Evolutionary conservation across 352 stramenopile genomes (phyloP).

Genomic region (Pythium phragmiticola): DNA sequence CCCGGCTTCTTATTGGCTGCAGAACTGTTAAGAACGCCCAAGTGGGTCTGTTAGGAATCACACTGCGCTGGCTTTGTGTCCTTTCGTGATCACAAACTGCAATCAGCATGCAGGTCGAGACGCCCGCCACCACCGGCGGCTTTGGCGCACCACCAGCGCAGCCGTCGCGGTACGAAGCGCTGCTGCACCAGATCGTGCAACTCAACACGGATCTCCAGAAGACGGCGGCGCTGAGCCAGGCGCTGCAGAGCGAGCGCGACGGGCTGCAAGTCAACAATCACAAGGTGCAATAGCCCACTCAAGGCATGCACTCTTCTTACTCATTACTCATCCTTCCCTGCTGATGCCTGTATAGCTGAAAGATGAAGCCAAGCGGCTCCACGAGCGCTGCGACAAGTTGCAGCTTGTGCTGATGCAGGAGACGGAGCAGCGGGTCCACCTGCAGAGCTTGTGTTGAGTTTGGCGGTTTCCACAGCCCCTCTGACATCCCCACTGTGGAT

Average conservation of each 20-base stretch:
- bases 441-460: not conserved
- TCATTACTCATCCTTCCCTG: no score
- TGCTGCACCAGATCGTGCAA: conserved; percentile 83
- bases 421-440: conserved; percentile 70
- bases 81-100: conserved; percentile 6
- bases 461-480: not conserved
- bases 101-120: conserved; percentile 22
- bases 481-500: not conserved
- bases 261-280: conserved; percentile 55
- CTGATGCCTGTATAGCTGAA: conserved; percentile 40
- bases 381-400: conserved; percentile 82
- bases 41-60: not conserved
- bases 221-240: conserved; percentile 75
- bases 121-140: not conserved
- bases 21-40: not conserved
- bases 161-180: conserved; percentile 59
- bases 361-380: conserved; percentile 57
- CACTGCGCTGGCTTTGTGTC: not conserved
- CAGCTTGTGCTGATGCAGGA: conserved; percentile 78
- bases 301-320: no score
- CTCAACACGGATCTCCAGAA: conserved; percentile 84
- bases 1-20: not conserved
- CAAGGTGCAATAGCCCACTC: conserved; percentile 33
- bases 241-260: conserved; percentile 76
- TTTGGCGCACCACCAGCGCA: not conserved